Base-by-base conservation (phyloP, 2,329 filamentous ascomycete species). In the Pseudocercospora musae region DNA sequence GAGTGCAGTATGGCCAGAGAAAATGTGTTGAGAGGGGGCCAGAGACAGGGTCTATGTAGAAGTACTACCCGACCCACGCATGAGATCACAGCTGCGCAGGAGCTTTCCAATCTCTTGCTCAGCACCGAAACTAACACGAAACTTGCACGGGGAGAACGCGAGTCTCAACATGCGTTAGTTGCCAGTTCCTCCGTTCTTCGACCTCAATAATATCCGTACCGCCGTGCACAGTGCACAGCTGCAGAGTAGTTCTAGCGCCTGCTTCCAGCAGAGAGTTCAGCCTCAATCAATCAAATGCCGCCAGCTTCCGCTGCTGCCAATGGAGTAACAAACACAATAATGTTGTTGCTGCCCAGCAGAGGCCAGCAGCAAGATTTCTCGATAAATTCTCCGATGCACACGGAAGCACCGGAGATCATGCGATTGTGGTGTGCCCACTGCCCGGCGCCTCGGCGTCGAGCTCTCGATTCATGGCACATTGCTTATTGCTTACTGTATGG, bases 1-100 rank as follows among this genome's bases (percentile, higher is more conserved):
- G 37, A 42, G 40, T 37, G 18, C 13, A 33, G 31, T 33, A 33
- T 33, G 59, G n/a, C 37, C 33, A 40, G 23, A 27, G 52, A 59
- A 42, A 56, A 37, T 53, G 42, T 58, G 59, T 59, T 58, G 44
- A 50, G 57, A 53, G 46, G 46, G 46, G 46, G 50, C 52, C 48
- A 54, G 27, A 50, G 33, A 33, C 27, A 59, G 44, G 44, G 44
- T 48, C 44, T 48, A 21, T 25, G 8, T 21, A 40, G 37, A 40
- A 40, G 37, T 18, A 18, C 3, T 25, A 3, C 23, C 23, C 37
- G 37, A 48, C 44, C 13, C 23, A 29, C 21, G 23, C 21, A 52
- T 52, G 48, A 52, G 25, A 29, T 52, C 48, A 52, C 44, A 48
- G 44, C 44, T 48, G 18, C 18, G 18, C 20, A 27, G 20, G 15